Evolutionary conservation across 179 eudicot genomes (phyloP), one percentile per base, ranked within the genome.

Genomic region (Gypsophila paniculata): DNA sequence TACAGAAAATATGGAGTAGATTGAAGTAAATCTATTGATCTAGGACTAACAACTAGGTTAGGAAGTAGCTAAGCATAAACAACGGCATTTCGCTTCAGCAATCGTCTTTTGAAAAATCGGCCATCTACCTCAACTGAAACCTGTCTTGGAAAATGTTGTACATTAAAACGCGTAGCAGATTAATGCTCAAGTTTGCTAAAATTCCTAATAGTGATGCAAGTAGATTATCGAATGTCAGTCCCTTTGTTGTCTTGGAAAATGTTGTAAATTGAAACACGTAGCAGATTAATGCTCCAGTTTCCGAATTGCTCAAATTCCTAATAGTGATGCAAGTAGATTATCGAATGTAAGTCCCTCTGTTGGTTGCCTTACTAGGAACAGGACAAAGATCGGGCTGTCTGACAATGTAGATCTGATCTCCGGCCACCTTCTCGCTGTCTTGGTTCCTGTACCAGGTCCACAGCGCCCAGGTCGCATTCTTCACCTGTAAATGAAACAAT

Each of bases 361-460:
- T 68, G 53, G 68, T 75, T 78, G 62, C 84, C 85, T 79, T 75
- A 0, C 61, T 46, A 55, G 52, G 79, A 34, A 71, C 64, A 49
- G 83, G 85, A 74, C 98, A 94, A 52, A 74, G 71, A 55, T 88
- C 80, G 10, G 97, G 99, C 61, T 91, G 88, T 78, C 99, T 88
- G 71, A 91, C 96, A 8, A 91, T 87, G 71, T 91, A 94, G 70
- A 94, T 87, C 74, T 89, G 85, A 79, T 91, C 97, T 54, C 89
- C 99, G 14, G 92, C 72, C 69, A 78, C 84, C 26, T 83, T 84
- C 46, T 82, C 77, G 58, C 84, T 77, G 75, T 94, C 99, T 82
- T 91, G 94, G 75, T 94, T 93, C 71, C 98, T 82, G 70, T 93
- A 87, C 98, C 98, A 93, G 21, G 96, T 85, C 98, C 98, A 91